Conservation (phyloP, 371 early-diverging fungal species). For the Syncephalastrum monosporum region DNA sequence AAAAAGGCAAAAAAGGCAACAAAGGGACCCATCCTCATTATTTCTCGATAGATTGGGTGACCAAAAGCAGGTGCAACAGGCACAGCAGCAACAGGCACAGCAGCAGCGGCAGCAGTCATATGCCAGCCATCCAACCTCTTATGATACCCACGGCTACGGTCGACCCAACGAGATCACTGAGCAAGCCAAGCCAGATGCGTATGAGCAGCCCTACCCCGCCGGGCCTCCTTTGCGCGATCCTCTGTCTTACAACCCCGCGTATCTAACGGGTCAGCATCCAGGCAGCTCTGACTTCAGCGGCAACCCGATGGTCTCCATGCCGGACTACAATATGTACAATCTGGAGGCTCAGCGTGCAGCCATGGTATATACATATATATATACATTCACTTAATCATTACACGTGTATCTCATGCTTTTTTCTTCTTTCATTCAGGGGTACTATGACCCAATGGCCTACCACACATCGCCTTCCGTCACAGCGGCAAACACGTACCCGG, state of each 20-base stretch:
- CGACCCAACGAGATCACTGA: no score
- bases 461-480: constrained; percentile 22
- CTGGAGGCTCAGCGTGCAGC: constrained; percentile 26
- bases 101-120: constrained; percentile 3
- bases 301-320: constrained; percentile 56
- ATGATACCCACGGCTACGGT: no score
- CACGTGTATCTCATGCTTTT: not conserved
- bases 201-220: not conserved
- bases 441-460: constrained; percentile 38
- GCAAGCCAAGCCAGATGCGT: no score
- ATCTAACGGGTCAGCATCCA: constrained; percentile 36
- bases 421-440: constrained; percentile 17
- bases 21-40: constrained; percentile 1
- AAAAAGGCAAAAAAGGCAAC: not conserved
- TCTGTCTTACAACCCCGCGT: constrained; percentile 32
- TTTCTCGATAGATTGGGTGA: not conserved
- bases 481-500: constrained; percentile 22
- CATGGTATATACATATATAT: constrained; percentile 21
- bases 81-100: constrained; percentile 10
- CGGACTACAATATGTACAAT: constrained; percentile 28
- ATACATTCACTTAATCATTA: not conserved
- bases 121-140: not conserved
- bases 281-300: constrained; percentile 54
- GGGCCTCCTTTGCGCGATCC: constrained; percentile 19
- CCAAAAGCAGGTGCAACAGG: constrained; percentile 11